These are phyloP conservation scores for Fusarium aywerte DNA, from an alignment of 2,329 filamentous ascomycete genomes.

Conservation along the genomic window DNA sequence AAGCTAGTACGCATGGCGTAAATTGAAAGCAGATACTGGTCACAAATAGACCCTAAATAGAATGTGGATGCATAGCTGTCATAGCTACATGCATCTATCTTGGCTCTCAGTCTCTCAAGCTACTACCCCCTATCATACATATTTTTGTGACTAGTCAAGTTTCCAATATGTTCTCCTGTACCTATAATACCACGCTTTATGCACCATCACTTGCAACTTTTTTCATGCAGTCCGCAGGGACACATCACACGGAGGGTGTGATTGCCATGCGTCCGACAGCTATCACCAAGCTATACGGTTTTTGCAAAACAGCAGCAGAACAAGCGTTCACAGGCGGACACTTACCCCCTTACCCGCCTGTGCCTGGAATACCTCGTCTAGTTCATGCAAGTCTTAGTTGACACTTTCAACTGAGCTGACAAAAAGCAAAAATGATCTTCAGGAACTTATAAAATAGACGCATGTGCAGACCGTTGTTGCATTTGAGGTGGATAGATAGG, in stretches of 20 bases:
- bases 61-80: neutral
- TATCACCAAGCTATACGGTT: slow-evolving; percentile 12
- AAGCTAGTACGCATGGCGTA: slow-evolving; percentile 19
- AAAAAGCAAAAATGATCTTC: slow-evolving; percentile 18
- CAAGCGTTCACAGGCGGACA: neutral
- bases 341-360: slow-evolving; percentile 2
- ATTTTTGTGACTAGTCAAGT: slow-evolving; percentile 11
- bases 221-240: slow-evolving; percentile 15
- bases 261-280: slow-evolving; percentile 15
- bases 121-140: neutral
- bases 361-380: slow-evolving; percentile 2
- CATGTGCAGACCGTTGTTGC: neutral
- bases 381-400: slow-evolving; percentile 25
- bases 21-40: slow-evolving; percentile 8
- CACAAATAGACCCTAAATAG: slow-evolving; percentile 8
- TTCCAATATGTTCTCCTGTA: neutral
- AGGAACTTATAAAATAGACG: neutral
- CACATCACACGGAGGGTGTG: slow-evolving; percentile 21
- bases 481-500: neutral
- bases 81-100: neutral
- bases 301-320: slow-evolving; percentile 8
- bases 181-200: neutral
- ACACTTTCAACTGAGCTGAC: neutral
- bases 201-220: slow-evolving; percentile 1
- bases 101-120: neutral